Evolutionary conservation across 2,329 filamentous ascomycete species (phyloP), one percentile per base, ranked within the genome.

Genomic region (Chlorencoelia australis): DNA sequence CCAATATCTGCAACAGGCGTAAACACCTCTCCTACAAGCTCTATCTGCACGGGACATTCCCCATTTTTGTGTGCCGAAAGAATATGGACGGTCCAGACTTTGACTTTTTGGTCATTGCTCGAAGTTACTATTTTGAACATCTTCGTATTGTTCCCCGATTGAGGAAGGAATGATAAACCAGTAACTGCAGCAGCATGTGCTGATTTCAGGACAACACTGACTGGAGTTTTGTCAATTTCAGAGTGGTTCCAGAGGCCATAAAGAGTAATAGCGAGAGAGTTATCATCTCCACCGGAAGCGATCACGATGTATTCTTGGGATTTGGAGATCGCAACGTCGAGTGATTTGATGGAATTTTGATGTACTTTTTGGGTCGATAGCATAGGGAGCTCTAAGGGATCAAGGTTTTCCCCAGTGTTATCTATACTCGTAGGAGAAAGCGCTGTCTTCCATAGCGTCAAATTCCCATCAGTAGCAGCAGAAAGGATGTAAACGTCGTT

Each of bases 241-340:
- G 10, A n/a, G 3, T 16, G 5, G 6, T 19, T 27, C 16, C 18
- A 32, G 7, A 24, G 11, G 10, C 24, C 47, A 18, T 68, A 48
- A 20, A 69, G 53, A 0, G 70, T 71, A 8, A 84, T 51, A 0
- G 72, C 79, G 0, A 96, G 58, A 3, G 81, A 80, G 43, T 91
- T 91, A 58, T 96, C 91, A 50, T 98, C 91, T 15, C 91, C 87
- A 17, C 84, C 86, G 0, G 85, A 87, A 4, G 84, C 57, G 13
- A 94, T 53, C 1, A 82, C 43, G 18, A 50, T 30, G 2, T 56
- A 40, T 4, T 59, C 35, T 11, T 10, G 30, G 3, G 61, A 54
- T 39, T 71, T 55, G 0, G 58, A 52, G 3, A 25, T 31, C 5
- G 17, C n/a, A 13, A 75, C 41, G 41, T 70, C 69, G 3, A 82